phyloP scores from a whole-genome alignment of 2,329 filamentous ascomycete genomes.

The Parastagonospora nodorum region DNA sequence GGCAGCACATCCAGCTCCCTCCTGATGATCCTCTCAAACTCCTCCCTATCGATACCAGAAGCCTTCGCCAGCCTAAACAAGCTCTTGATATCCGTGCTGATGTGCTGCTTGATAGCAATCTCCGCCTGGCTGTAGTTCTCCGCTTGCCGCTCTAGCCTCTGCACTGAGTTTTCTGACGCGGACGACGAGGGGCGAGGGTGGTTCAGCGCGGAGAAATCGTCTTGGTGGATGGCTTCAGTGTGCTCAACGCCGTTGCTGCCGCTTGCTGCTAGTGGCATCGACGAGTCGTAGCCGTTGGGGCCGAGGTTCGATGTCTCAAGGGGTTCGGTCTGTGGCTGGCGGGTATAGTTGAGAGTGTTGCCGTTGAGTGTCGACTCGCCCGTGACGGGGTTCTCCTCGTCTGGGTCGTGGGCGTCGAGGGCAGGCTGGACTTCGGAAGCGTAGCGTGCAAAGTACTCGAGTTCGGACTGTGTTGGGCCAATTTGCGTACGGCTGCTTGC shows the following conservation, averaged over 20 bases:
- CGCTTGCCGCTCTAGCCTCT: slow-evolving; percentile 61
- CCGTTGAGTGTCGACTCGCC: slow-evolving; percentile 61
- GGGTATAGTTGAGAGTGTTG: slow-evolving; percentile 51
- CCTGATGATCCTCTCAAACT: slow-evolving; percentile 74
- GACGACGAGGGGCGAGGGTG: slow-evolving; percentile 45
- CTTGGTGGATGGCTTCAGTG: slow-evolving; percentile 26
- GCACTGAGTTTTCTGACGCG: slow-evolving; percentile 59
- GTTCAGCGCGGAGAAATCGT: slow-evolving; percentile 30
- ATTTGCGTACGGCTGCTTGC: slow-evolving; percentile 43
- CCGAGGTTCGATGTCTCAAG: slow-evolving; percentile 46
- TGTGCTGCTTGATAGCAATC: slow-evolving; percentile 77
- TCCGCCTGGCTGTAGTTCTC: slow-evolving; percentile 67
- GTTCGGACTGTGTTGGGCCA: slow-evolving; percentile 57
- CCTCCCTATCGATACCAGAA: slow-evolving; percentile 73
- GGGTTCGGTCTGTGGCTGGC: slow-evolving; percentile 50
- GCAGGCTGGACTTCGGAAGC: slow-evolving; percentile 76
- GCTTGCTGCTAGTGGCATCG: slow-evolving; percentile 27
- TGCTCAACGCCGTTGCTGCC: slow-evolving; percentile 26
- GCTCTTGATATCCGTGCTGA: slow-evolving; percentile 77
- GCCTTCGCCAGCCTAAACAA: slow-evolving; percentile 72
- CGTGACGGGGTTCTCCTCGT: slow-evolving; percentile 61
- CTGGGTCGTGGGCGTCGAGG: slow-evolving; percentile 80
- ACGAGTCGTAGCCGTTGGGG: slow-evolving; percentile 38
- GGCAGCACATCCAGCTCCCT: slow-evolving; percentile 73
- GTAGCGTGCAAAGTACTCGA: slow-evolving; percentile 78